Base-by-base conservation (phyloP, 2,329 filamentous ascomycete genomes). In the Aspergillus sp. region DNA sequence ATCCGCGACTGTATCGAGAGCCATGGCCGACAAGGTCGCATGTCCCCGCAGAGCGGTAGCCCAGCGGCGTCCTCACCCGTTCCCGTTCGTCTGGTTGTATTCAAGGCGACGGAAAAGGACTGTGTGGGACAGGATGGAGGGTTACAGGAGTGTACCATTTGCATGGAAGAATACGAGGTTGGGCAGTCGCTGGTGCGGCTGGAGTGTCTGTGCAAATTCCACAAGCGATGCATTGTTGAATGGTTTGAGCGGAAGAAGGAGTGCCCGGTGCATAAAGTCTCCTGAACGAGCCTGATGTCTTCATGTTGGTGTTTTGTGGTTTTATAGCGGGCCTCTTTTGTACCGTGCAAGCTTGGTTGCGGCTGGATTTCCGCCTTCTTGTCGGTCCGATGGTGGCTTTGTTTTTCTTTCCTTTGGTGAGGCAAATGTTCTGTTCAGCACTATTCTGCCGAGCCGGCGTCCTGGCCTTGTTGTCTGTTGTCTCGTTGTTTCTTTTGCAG, bases 141-240 rank as follows among this genome's bases (percentile, higher is more conserved):
- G 47, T 66, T 76, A 54, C 81, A 82, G 44, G 86, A 88, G 68
- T 88, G 86, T 64, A 82, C 85, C 8, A 88, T 88, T 54, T 88
- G 86, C 70, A 84, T 88, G 68, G 85, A 87, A 63, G 86, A 88
- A 58, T 88, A 88, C 68, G 81, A 85, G 65, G 80, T 82, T 10
- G 86, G 86, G 0, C 83, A 85, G 67, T 77, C 81, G 65, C 78
- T 88, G 76, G 84, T 83, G 8, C 77, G 86, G 61, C 73, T 88
- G 68, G 84, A 87, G 66, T 88, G 86, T 68, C 76, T 86, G 63
- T 88, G 86, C 75, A 86, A 86, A 66, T 88, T 88, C 64, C 86
- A 88, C 70, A 81, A 83, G 72, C 73, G 73, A 51, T 88, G 86
- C 68, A 87, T 88, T 59, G 76, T 82, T 54, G 78, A 81, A 58